phyloP scores from a whole-genome alignment of 2,329 filamentous ascomycete genomes.

The Xylaria sp. region DNA sequence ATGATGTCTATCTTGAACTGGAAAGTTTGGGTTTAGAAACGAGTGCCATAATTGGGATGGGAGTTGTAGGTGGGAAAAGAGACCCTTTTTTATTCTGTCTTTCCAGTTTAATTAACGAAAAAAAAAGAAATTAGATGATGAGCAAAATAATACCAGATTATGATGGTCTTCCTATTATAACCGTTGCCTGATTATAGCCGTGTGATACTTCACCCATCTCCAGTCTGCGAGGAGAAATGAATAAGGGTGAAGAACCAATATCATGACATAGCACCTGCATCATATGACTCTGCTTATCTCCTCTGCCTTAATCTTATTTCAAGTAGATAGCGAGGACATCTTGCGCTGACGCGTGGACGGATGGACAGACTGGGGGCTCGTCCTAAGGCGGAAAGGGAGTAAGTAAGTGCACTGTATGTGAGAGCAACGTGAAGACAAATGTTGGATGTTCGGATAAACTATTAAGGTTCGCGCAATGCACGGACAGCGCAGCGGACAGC shows the following conservation, averaged over 20 bases:
- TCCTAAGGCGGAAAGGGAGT: too few species aligned
- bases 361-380: too few species aligned
- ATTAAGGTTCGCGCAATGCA: neutral
- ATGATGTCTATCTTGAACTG: constrained; percentile 12
- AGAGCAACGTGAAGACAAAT: too few species aligned
- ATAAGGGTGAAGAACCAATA: neutral
- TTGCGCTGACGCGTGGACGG: neutral
- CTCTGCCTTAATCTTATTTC: neutral
- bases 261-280: neutral
- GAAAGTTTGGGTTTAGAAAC: constrained; percentile 17
- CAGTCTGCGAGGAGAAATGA: neutral
- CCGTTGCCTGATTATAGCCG: neutral
- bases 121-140: constrained; percentile 25
- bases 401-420: too few species aligned
- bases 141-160: constrained; percentile 17
- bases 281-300: neutral
- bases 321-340: neutral
- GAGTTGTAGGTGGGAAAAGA: constrained; percentile 17
- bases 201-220: neutral
- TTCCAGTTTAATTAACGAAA: constrained; percentile 9
- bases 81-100: neutral
- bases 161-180: neutral
- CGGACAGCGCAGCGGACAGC: too few species aligned
- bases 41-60: constrained; percentile 5
- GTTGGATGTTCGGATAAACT: neutral